Percentiles rank a stretch among this genome's conserved stretches.
These are phyloP conservation scores for Aegilops bicornis DNA, from an alignment of 176 grass and related monocot genomes.

Conservation along the genomic window DNA sequence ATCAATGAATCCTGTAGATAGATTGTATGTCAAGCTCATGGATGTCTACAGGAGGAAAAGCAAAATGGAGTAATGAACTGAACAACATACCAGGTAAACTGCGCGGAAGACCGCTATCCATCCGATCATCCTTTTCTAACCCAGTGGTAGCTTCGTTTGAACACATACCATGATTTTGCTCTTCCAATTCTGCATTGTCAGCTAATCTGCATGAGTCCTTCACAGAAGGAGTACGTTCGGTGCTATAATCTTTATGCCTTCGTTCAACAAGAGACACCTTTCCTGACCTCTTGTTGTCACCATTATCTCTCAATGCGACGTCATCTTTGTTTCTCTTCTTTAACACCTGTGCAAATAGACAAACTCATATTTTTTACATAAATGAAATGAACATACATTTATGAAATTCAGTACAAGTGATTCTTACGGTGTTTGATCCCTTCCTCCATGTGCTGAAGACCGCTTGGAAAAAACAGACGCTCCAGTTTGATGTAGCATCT, in stretches of 20 bases:
- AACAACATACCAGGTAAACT: constrained; percentile 71
- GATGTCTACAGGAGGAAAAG: constrained; percentile 12
- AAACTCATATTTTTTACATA: constrained; percentile 27
- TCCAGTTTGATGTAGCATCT: constrained; percentile 51
- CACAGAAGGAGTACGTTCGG: constrained; percentile 40
- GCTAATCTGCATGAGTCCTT: constrained; percentile 49
- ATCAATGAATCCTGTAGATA: constrained; percentile 81
- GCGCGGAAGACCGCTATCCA: constrained; percentile 32
- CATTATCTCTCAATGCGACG: constrained; percentile 51
- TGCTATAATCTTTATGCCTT: constrained; percentile 43
- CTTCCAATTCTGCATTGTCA: constrained; percentile 51
- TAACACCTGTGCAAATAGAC: constrained; percentile 53
- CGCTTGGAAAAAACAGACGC: constrained; percentile 77
- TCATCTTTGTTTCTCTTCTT: constrained; percentile 92
- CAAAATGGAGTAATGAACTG: constrained; percentile 21
- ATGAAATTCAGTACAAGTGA: constrained; percentile 9
- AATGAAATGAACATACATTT: constrained; percentile 24
- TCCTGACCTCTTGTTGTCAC: constrained; percentile 46
- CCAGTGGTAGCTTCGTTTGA: constrained; percentile 46
- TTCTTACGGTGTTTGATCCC: constrained; percentile 59
- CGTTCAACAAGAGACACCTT: constrained; percentile 44
- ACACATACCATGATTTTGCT: constrained; percentile 50
- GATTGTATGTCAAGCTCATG: constrained; percentile 15
- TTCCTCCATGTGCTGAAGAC: constrained; percentile 70
- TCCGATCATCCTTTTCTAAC: constrained; percentile 26